These are phyloP conservation scores for Penicillium rolfsii DNA, from an alignment of 2,329 filamentous ascomycete genomes.

Conservation along the genomic window DNA sequence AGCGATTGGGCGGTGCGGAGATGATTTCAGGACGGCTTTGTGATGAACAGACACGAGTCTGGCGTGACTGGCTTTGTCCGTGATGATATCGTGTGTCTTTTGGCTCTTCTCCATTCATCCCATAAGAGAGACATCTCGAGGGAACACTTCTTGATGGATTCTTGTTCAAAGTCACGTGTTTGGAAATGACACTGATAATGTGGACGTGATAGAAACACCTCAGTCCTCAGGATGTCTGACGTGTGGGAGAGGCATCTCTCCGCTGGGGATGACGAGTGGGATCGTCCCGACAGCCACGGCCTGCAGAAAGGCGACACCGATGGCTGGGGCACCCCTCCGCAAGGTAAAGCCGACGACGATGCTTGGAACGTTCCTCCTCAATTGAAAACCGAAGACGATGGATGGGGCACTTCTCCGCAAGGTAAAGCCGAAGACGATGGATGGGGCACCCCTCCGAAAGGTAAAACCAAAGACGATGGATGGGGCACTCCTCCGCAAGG, in stretches of 20 bases:
- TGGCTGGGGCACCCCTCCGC: background rate
- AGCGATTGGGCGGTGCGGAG: too few species aligned
- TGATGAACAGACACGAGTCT: background rate
- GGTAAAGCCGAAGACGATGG: background rate
- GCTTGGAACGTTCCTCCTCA: background rate
- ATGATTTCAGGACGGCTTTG: background rate
- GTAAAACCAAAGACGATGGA: background rate
- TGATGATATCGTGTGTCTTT: too few species aligned
- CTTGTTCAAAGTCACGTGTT: background rate
- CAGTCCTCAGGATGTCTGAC: background rate
- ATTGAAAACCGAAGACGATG: background rate
- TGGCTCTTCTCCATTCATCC: background rate
- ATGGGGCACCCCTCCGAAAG: background rate
- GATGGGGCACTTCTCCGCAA: background rate
- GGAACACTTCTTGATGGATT: background rate
- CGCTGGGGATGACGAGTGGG: background rate
- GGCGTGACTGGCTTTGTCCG: background rate
- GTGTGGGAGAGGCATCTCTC: background rate
- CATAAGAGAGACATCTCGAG: background rate
- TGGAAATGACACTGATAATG: background rate
- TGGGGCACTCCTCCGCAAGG: background rate
- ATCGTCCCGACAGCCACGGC: background rate
- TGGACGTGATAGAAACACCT: background rate
- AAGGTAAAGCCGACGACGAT: background rate
- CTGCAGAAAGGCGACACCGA: background rate